A percentile compares a stretch with the other conserved stretches of the same genome.
These are phyloP conservation scores for Kluyveromyces starmeri DNA, from an alignment of 805 yeast genomes.

Conservation along the genomic window DNA sequence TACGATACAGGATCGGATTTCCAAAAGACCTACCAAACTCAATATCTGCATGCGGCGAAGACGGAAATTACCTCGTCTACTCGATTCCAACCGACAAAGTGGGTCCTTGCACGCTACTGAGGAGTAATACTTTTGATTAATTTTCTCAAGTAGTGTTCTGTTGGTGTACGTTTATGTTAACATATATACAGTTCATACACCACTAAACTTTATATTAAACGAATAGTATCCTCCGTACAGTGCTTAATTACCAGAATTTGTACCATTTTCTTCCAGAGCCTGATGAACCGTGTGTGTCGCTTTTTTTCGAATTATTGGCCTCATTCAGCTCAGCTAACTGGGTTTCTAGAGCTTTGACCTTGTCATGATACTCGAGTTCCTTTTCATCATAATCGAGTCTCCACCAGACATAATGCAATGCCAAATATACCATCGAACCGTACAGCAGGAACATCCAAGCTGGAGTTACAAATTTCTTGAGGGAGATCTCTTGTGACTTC, in stretches of 20 bases:
- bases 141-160: no score
- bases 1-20: slow-evolving; percentile 20
- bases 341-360: slow-evolving; percentile 15
- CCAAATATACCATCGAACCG: slow-evolving; percentile 25
- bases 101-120: slow-evolving; percentile 23
- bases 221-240: no score
- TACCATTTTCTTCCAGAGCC: not conserved
- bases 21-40: slow-evolving; percentile 27
- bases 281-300: not conserved
- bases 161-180: no score
- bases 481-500: slow-evolving; percentile 11
- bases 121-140: slow-evolving; percentile 13
- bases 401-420: slow-evolving; percentile 26
- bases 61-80: slow-evolving; percentile 22
- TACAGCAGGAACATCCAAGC: slow-evolving; percentile 25
- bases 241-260: slow-evolving; percentile 2
- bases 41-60: slow-evolving; percentile 23
- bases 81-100: slow-evolving; percentile 22
- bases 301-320: not conserved
- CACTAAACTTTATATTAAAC: no score
- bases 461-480: slow-evolving; percentile 22
- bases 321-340: slow-evolving; percentile 11
- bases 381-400: slow-evolving; percentile 20
- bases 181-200: no score
- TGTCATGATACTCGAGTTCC: slow-evolving; percentile 15